phyloP scores from a whole-genome alignment of 371 early-diverging fungal genomes.

The Dinochytrium kinnereticum region DNA sequence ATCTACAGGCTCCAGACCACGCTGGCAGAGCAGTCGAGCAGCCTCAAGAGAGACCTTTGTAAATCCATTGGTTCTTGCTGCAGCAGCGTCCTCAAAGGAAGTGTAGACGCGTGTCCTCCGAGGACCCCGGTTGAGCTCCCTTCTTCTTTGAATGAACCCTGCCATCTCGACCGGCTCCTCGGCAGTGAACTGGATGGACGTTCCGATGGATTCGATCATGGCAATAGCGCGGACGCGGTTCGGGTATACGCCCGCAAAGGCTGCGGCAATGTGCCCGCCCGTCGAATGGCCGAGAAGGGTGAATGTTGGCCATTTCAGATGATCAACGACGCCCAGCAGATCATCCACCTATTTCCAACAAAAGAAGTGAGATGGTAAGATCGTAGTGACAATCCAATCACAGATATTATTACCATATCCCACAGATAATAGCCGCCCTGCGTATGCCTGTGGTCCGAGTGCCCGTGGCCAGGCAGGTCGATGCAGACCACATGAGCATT shows the following conservation, averaged over 20 bases:
- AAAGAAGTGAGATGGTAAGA: neutral
- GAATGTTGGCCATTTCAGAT: conserved; percentile 31
- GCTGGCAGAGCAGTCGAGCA: conserved; percentile 39
- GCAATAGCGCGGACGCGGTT: conserved; percentile 33
- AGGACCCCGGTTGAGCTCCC: conserved; percentile 25
- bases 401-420: conserved; percentile 34
- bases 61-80: conserved; percentile 40
- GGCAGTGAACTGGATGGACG: conserved; percentile 33
- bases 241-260: conserved; percentile 44
- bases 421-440: conserved; percentile 36
- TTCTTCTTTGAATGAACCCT: conserved; percentile 32
- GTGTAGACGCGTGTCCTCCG: conserved; percentile 30
- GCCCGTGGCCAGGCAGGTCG: conserved; percentile 40
- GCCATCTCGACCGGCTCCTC: conserved; percentile 40
- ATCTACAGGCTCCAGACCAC: conserved; percentile 36
- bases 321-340: conserved; percentile 33
- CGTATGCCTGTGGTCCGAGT: conserved; percentile 20
- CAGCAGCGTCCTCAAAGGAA: conserved; percentile 42
- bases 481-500: conserved; percentile 32
- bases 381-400: neutral
- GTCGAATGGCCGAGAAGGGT: conserved; percentile 42
- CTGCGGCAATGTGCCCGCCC: conserved; percentile 44
- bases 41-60: conserved; percentile 43
- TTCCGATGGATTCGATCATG: conserved; percentile 46
- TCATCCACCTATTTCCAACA: conserved; percentile 30